These are phyloP conservation scores for Trametes pubescens DNA, from an alignment of 1,284 basidiomycete species.

Conservation along the genomic window DNA sequence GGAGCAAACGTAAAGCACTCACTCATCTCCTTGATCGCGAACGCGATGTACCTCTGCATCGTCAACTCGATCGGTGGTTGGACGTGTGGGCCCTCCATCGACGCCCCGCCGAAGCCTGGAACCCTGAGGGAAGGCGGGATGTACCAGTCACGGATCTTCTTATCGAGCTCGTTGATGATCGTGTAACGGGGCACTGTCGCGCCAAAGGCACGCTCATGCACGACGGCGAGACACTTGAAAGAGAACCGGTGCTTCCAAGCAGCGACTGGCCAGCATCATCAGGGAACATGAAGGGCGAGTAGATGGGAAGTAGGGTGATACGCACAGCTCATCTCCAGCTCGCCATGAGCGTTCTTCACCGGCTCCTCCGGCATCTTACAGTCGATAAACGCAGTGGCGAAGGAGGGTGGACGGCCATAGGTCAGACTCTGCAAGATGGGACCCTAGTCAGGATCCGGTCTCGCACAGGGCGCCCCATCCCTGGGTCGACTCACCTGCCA, in stretches of 20 bases:
- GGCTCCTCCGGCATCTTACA: slow-evolving; percentile 62
- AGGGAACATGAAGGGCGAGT: background rate
- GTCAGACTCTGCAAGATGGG: slow-evolving; percentile 61
- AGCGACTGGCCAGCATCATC: slow-evolving; percentile 48
- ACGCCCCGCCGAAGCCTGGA: slow-evolving; percentile 66
- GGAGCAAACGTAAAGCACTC: slow-evolving; percentile 38
- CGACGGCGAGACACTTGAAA: slow-evolving; percentile 64
- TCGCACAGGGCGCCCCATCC: background rate
- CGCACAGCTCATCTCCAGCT: slow-evolving; percentile 73
- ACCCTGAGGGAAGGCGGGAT: slow-evolving; percentile 71
- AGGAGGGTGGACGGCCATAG: slow-evolving; percentile 74
- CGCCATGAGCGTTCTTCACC: slow-evolving; percentile 56
- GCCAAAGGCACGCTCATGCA: slow-evolving; percentile 73
- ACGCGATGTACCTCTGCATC: slow-evolving; percentile 69
- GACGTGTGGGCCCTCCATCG: slow-evolving; percentile 50
- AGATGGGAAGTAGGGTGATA: slow-evolving; percentile 18
- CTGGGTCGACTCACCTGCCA: slow-evolving; percentile 61
- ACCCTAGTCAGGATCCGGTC: slow-evolving; percentile 17
- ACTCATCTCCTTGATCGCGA: slow-evolving; percentile 74
- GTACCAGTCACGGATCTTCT: slow-evolving; percentile 66
- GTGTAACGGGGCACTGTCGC: slow-evolving; percentile 67
- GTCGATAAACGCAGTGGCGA: slow-evolving; percentile 67
- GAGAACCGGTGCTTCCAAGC: slow-evolving; percentile 73
- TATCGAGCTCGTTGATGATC: slow-evolving; percentile 67
- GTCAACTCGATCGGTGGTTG: slow-evolving; percentile 61